Percentiles rank a stretch among this genome's conserved stretches.
These are phyloP conservation scores for Irpex sp. DNA, from an alignment of 1,284 basidiomycete genomes.

Conservation along the genomic window DNA sequence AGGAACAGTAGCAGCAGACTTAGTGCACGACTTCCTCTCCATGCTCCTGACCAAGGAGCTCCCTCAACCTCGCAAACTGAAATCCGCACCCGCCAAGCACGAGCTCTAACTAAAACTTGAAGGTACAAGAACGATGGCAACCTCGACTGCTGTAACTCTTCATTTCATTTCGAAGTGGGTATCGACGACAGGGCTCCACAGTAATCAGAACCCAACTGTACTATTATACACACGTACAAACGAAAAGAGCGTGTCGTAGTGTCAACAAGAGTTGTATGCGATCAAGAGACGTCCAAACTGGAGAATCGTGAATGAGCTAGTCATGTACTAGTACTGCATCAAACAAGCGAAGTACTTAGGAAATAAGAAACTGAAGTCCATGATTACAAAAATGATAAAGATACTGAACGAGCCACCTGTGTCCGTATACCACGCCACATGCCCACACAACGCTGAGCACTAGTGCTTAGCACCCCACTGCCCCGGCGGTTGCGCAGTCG, in stretches of 20 bases:
- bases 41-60: constrained; percentile 44
- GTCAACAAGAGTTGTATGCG: too few species aligned
- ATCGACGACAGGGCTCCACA: too few species aligned
- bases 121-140: too few species aligned
- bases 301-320: too few species aligned
- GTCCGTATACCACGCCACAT: neutral
- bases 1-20: constrained; percentile 63
- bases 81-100: constrained; percentile 16
- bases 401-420: neutral
- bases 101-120: constrained; percentile 19
- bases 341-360: neutral
- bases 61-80: constrained; percentile 15
- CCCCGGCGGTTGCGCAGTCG: constrained; percentile 40
- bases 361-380: neutral
- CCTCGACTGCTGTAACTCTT: too few species aligned
- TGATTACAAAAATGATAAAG: neutral
- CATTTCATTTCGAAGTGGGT: too few species aligned
- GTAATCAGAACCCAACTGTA: too few species aligned
- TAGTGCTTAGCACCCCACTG: constrained; percentile 44
- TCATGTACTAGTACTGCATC: neutral
- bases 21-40: constrained; percentile 66
- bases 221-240: too few species aligned
- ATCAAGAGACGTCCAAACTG: too few species aligned
- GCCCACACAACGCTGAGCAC: neutral
- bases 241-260: too few species aligned